Percentiles rank a stretch among this genome's conserved stretches.
Evolutionary conservation across 2,329 filamentous ascomycete genomes (phyloP).

Genomic region (Aureobasidium sp.): DNA sequence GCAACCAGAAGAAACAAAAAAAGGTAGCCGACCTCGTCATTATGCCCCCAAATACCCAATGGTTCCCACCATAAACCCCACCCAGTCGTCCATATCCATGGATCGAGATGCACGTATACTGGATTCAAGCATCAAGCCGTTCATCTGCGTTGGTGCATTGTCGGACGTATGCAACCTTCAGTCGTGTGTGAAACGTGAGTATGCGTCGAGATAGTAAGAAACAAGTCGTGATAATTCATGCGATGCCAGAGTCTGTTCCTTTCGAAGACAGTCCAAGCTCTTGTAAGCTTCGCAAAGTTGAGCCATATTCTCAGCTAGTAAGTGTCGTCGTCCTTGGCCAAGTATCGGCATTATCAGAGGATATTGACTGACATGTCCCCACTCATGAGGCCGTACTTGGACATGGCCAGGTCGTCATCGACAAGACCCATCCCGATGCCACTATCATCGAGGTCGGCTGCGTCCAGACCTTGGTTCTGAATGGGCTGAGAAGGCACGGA

Average conservation of each 20-base stretch:
- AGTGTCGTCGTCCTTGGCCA: neutral
- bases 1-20: neutral
- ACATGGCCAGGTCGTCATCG: constrained; percentile 26
- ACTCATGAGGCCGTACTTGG: constrained; percentile 16
- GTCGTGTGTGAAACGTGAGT: constrained; percentile 6
- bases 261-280: neutral
- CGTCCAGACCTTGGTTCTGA: constrained; percentile 17
- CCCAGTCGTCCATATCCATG: constrained; percentile 7
- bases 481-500: constrained; percentile 18
- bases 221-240: constrained; percentile 12
- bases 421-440: constrained; percentile 32
- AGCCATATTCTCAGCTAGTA: neutral
- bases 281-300: neutral
- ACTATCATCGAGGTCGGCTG: constrained; percentile 32
- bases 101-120: constrained; percentile 9
- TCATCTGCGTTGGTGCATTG: neutral
- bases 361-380: constrained; percentile 6
- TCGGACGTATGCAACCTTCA: constrained; percentile 3
- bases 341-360: neutral
- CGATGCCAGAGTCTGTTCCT: neutral
- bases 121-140: neutral
- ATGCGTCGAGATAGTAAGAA: constrained; percentile 8
- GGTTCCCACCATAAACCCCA: neutral
- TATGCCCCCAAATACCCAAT: neutral
- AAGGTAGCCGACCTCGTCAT: constrained; percentile 6